A percentile compares a stretch with the other conserved stretches of the same genome.
Conservation (phyloP, 176 grass and related monocot species). For the Carex littledalei region DNA sequence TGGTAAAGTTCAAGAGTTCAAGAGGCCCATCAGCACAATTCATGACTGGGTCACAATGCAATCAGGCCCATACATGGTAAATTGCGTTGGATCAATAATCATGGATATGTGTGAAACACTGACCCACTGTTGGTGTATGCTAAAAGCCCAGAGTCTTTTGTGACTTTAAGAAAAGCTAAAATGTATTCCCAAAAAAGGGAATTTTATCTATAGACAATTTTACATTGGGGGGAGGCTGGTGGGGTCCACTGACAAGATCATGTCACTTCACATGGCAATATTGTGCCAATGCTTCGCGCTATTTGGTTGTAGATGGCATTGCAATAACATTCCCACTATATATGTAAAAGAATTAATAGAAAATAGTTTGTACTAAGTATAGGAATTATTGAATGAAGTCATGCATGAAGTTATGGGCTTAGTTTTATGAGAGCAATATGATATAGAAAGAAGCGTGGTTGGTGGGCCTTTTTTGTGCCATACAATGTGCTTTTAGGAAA, state of each 20-base stretch:
- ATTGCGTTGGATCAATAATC: too few species aligned
- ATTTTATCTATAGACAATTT: background rate
- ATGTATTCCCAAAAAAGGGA: too few species aligned
- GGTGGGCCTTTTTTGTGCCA: background rate
- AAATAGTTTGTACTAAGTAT: background rate
- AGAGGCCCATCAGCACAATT: too few species aligned
- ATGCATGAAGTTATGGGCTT: too few species aligned
- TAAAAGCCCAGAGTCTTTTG: too few species aligned
- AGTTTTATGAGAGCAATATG: background rate
- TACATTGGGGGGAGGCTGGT: conserved; percentile 52
- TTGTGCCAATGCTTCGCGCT: conserved; percentile 45
- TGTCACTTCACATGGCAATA: conserved; percentile 46
- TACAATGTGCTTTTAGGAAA: background rate
- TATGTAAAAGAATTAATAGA: background rate
- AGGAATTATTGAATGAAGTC: too few species aligned
- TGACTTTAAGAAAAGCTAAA: too few species aligned
- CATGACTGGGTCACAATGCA: too few species aligned
- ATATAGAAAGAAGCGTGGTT: background rate
- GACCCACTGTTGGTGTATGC: too few species aligned
- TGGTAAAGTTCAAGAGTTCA: too few species aligned
- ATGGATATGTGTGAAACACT: too few species aligned
- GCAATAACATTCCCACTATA: background rate
- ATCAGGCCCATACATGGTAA: too few species aligned
- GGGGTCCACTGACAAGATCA: conserved; percentile 49
- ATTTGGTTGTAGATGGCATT: conserved; percentile 37